phyloP scores from a whole-genome alignment of 352 stramenopile species.

The Elongisporangium anandrum region DNA sequence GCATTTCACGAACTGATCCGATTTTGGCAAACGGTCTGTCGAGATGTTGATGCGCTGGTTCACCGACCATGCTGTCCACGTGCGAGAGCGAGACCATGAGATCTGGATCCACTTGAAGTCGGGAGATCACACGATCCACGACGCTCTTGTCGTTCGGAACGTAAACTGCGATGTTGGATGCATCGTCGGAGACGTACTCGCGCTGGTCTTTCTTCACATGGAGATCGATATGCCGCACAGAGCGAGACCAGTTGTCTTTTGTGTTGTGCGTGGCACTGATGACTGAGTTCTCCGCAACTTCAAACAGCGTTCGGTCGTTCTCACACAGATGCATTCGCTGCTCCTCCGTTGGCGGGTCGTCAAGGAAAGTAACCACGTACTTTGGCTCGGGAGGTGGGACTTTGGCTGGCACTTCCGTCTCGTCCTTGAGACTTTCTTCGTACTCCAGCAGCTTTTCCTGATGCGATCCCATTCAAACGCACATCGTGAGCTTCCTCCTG shows the following conservation, averaged over 20 bases:
- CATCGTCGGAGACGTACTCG: constrained; percentile 41
- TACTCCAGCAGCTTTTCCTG: constrained; percentile 85
- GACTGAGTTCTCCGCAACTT: constrained; percentile 44
- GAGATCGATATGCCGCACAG: constrained; percentile 71
- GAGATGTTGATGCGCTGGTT: constrained; percentile 8
- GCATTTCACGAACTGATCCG: constrained; percentile 53
- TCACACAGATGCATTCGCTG: constrained; percentile 27
- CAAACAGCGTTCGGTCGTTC: constrained; percentile 42
- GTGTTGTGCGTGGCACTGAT: constrained; percentile 58
- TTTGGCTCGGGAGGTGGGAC: constrained; percentile 25
- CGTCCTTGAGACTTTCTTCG: constrained; percentile 49
- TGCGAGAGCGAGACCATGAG: constrained; percentile 27
- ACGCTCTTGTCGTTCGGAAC: constrained; percentile 48
- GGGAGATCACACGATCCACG: constrained; percentile 46
- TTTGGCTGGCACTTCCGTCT: constrained; percentile 13
- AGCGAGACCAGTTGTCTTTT: constrained; percentile 46
- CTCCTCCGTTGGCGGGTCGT: constrained; percentile 6
- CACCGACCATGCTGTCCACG: neutral
- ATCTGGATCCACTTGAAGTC: constrained; percentile 49
- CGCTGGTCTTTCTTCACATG: constrained; percentile 40
- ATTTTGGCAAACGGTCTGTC: constrained; percentile 49
- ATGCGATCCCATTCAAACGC: neutral
- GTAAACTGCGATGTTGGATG: constrained; percentile 78
- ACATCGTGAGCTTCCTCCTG: neutral
- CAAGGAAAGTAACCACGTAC: constrained; percentile 51